Percentiles rank a stretch among this genome's conserved stretches.
Evolutionary conservation across 2,329 filamentous ascomycete genomes (phyloP).

Genomic region (Hypoxylon sp.): DNA sequence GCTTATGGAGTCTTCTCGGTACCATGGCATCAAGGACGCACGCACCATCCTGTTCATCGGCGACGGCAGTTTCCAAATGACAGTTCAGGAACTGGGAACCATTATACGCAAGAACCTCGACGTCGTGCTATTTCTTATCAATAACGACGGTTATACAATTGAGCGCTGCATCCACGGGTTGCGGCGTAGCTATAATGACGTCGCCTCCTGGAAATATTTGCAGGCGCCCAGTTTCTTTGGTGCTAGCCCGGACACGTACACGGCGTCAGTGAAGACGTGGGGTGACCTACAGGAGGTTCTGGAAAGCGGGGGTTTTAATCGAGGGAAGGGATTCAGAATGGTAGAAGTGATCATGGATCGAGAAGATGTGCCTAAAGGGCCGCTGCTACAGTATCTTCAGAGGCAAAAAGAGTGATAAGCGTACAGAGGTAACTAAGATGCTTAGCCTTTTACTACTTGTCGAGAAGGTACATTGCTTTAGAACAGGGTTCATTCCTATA

Average conservation of each 20-base stretch:
- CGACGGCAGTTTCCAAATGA: constrained; percentile 14
- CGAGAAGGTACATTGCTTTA: no score
- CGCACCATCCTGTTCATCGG: constrained; percentile 6
- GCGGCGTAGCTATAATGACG: neutral
- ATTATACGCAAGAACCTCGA: constrained; percentile 10
- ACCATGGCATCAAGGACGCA: constrained; percentile 5
- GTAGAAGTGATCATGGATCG: constrained; percentile 9
- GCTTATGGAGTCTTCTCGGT: neutral
- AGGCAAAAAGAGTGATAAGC: neutral
- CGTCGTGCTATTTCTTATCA: constrained; percentile 3
- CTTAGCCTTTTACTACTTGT: no score
- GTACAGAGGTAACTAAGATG: no score
- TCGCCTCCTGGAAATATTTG: constrained; percentile 2
- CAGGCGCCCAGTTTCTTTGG: constrained; percentile 9
- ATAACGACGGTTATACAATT: constrained; percentile 8
- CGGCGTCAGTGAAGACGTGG: neutral
- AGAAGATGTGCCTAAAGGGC: neutral
- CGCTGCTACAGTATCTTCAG: constrained; percentile 4
- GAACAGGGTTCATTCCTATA: no score
- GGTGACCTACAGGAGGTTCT: constrained; percentile 2
- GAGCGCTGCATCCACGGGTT: constrained; percentile 5
- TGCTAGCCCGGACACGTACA: constrained; percentile 1
- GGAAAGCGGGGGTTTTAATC: neutral
- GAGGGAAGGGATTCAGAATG: constrained; percentile 8
- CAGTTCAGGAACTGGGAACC: constrained; percentile 2